Evolutionary conservation across 768 basidiomycete genomes (phyloP).

Genomic region (Phanerochaete carnosa): DNA sequence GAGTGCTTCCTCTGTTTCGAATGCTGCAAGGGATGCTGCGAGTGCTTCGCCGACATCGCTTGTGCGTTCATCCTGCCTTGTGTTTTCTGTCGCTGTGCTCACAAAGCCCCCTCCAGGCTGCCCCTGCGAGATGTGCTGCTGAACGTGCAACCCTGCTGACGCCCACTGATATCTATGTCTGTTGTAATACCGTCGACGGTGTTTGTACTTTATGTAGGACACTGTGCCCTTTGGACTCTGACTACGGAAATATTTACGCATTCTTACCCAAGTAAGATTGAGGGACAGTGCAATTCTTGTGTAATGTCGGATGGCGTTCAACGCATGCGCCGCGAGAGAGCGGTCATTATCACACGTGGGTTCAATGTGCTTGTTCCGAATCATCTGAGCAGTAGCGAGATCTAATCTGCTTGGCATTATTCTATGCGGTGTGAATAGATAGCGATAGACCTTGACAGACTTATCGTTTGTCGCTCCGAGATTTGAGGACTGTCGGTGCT

Average conservation of each 20-base stretch:
- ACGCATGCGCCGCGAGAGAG: no score
- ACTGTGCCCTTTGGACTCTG: not conserved
- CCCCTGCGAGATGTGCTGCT: conserved; percentile 79
- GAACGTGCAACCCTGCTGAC: conserved; percentile 15
- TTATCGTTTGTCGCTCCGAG: no score
- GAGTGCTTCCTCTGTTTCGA: conserved; percentile 76
- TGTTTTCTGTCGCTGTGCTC: not conserved
- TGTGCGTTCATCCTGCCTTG: conserved; percentile 42
- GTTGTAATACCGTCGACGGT: not conserved
- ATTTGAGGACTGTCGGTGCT: no score
- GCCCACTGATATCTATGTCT: not conserved
- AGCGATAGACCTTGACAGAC: no score
- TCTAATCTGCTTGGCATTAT: no score
- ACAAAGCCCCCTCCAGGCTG: conserved; percentile 44
- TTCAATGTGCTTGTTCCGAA: no score
- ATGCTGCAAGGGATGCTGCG: conserved; percentile 58
- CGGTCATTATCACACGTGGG: no score
- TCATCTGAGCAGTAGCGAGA: no score
- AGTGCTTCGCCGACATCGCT: conserved; percentile 64
- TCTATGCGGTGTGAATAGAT: no score
- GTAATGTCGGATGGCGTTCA: no score
- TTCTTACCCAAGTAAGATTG: not conserved
- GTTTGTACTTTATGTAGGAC: not conserved
- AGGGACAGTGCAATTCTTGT: no score
- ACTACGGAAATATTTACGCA: not conserved